phyloP scores from a whole-genome alignment of 352 stramenopile genomes.

The Pythium scleroteichum region DNA sequence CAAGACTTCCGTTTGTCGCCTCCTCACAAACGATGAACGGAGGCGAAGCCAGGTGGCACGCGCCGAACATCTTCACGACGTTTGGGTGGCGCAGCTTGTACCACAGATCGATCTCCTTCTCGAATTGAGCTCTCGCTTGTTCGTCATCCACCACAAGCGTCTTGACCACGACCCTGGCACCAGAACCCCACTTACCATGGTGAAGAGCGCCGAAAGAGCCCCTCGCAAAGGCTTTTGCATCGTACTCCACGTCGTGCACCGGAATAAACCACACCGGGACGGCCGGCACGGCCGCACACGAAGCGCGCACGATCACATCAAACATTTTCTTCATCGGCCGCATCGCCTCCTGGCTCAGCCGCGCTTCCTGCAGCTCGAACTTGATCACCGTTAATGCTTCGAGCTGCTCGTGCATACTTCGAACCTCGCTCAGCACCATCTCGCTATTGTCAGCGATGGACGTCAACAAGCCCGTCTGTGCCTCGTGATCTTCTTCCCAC shows the following conservation, averaged over 20 bases:
- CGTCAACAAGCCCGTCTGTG: too few relatives aligned
- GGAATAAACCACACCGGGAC: slow-evolving; percentile 10
- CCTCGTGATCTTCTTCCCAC: too few relatives aligned
- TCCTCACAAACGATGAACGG: slow-evolving; percentile 35
- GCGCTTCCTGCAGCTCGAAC: too few relatives aligned
- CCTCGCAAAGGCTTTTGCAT: neutral
- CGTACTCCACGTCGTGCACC: neutral
- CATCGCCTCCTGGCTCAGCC: too few relatives aligned
- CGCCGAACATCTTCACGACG: slow-evolving; percentile 75
- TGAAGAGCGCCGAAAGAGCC: slow-evolving; percentile 9
- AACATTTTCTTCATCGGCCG: too few relatives aligned
- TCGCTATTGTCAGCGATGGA: too few relatives aligned
- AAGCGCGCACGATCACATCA: too few relatives aligned
- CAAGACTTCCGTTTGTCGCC: slow-evolving; percentile 27
- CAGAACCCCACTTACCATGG: neutral
- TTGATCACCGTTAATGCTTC: too few relatives aligned
- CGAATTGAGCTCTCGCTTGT: neutral
- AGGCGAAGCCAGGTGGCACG: slow-evolving; percentile 20
- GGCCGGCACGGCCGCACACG: too few relatives aligned
- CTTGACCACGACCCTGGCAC: slow-evolving; percentile 8
- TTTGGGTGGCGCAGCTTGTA: slow-evolving; percentile 85
- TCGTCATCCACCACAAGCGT: neutral
- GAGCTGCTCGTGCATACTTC: too few relatives aligned
- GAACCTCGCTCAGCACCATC: too few relatives aligned
- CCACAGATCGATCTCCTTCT: slow-evolving; percentile 50